Percentiles rank a stretch among this genome's conserved stretches.
Conservation (phyloP, 2,329 filamentous ascomycete genomes). For the Elsinoe perseae region DNA sequence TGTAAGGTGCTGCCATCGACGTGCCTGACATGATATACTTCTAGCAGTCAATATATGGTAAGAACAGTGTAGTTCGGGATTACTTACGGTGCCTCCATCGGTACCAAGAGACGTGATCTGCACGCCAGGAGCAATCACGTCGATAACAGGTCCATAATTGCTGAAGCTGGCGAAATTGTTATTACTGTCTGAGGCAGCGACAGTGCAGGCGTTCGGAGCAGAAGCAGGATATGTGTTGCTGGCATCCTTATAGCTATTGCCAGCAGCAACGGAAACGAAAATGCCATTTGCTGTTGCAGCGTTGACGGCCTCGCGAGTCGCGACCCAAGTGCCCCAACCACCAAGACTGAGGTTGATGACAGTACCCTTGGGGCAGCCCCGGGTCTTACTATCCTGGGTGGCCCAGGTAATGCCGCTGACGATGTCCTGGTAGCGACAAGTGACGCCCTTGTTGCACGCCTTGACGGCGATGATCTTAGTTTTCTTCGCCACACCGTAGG, state of each 20-base stretch:
- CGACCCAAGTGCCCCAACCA: slow-evolving; percentile 28
- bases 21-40: slow-evolving; percentile 46
- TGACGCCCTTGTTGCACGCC: slow-evolving; percentile 20
- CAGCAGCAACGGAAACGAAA: slow-evolving; percentile 32
- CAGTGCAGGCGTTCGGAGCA: slow-evolving; percentile 29
- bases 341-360: slow-evolving; percentile 36
- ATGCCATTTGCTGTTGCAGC: slow-evolving; percentile 30
- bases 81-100: slow-evolving; percentile 4
- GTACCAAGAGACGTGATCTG: slow-evolving; percentile 31
- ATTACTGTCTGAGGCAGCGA: slow-evolving; percentile 28
- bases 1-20: slow-evolving; percentile 59
- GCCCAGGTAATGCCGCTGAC: slow-evolving; percentile 31
- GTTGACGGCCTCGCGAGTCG: slow-evolving; percentile 31
- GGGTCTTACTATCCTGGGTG: slow-evolving; percentile 29
- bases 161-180: slow-evolving; percentile 31
- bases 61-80: background rate
- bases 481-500: slow-evolving; percentile 20
- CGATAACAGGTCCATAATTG: slow-evolving; percentile 32
- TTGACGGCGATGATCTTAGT: slow-evolving; percentile 31
- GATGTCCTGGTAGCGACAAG: slow-evolving; percentile 35
- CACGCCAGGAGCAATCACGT: slow-evolving; percentile 32
- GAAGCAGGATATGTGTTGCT: slow-evolving; percentile 26
- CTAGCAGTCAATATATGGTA: background rate
- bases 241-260: slow-evolving; percentile 27
- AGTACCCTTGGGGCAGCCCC: slow-evolving; percentile 25